Base-by-base conservation (phyloP, 2,329 filamentous ascomycete genomes). In the Colletotrichum sp. region DNA sequence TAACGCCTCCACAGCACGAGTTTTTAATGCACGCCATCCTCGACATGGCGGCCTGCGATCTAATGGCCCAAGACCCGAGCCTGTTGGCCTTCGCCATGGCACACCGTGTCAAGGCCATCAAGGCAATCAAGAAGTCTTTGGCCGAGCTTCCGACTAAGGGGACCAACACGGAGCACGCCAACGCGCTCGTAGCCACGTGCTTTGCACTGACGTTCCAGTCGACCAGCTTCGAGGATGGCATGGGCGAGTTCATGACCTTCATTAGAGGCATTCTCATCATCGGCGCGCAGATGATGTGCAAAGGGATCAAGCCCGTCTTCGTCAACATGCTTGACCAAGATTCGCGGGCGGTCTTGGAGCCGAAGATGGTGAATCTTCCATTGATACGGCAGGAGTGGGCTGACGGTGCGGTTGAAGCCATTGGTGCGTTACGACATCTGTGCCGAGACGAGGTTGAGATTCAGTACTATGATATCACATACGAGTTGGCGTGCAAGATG, bases 1-100 rank as follows among this genome's bases (percentile, higher is more conserved):
- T 75, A 13, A 71, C 48, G 8, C n/a, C n/a, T 5, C 15, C 24
- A 26, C 73, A 92, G 89, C 89, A 93, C 78, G 91, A 93, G 72
- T 93, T 92, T 75, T 87, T 94, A 12, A 94, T 95, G 90, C 93
- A 95, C 81, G 92, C 93, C 6, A 92, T 95, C 67, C 88, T 94
- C 1, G 92, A 92, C 15, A 88, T 94, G 75, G 88, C 93, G 2
- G 93, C 93, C 36, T 94, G 93, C 1, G 91, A 94, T 77, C 87
- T 94, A 6, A 88, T 89, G 78, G 83, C 84, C 6, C 82, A 85
- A 1, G 90, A 90, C 74, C 81, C 87, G 3, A 87, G 87, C 75
- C 87, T 94, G 21, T 82, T 88, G 16, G 85, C 88, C 16, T 87
- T 90, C 34, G 92, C 93, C 57, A 90, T 94, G 84, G 86, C 86